These are phyloP conservation scores for Talaromyces amestolkiae DNA, from an alignment of 2,329 filamentous ascomycete species.

Conservation along the genomic window DNA sequence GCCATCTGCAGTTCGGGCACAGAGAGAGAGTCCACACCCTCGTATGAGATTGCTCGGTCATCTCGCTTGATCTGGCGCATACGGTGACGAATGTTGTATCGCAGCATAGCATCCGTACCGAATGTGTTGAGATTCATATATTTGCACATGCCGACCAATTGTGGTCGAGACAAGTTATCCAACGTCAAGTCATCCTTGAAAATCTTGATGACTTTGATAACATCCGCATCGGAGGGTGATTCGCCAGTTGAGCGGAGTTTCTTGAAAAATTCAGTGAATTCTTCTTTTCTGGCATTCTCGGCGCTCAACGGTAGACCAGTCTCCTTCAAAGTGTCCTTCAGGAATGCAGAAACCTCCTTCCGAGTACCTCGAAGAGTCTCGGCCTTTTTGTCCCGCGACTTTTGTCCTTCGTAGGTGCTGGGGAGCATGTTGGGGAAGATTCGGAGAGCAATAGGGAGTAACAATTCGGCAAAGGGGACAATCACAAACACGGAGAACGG, in stretches of 20 bases:
- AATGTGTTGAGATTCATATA: constrained; percentile 98
- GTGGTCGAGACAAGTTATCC: constrained; percentile 92
- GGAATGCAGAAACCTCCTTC: constrained; percentile 88
- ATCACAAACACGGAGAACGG: constrained; percentile 97
- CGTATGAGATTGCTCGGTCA: constrained; percentile 88
- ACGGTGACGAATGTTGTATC: constrained; percentile 92
- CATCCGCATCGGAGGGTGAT: constrained; percentile 79
- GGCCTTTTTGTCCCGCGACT: constrained; percentile 85
- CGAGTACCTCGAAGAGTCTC: constrained; percentile 76
- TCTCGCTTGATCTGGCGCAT: constrained; percentile 99
- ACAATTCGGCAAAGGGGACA: constrained; percentile 89
- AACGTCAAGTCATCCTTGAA: constrained; percentile 97
- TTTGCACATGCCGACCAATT: constrained; percentile 94
- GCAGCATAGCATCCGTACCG: constrained; percentile 94
- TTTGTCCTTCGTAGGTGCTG: constrained; percentile 92
- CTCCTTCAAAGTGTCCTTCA: constrained; percentile 84
- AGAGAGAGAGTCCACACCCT: constrained; percentile 90
- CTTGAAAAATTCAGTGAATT: constrained; percentile 95
- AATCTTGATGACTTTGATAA: constrained; percentile 98
- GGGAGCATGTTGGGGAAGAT: constrained; percentile 96
- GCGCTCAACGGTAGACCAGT: constrained; percentile 86
- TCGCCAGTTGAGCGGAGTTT: constrained; percentile 92
- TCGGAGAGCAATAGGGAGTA: constrained; percentile 86
- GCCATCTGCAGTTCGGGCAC: constrained; percentile 90
- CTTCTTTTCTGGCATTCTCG: constrained; percentile 82